phyloP scores from a whole-genome alignment of 768 basidiomycete genomes.

The Trametes gibbosa region DNA sequence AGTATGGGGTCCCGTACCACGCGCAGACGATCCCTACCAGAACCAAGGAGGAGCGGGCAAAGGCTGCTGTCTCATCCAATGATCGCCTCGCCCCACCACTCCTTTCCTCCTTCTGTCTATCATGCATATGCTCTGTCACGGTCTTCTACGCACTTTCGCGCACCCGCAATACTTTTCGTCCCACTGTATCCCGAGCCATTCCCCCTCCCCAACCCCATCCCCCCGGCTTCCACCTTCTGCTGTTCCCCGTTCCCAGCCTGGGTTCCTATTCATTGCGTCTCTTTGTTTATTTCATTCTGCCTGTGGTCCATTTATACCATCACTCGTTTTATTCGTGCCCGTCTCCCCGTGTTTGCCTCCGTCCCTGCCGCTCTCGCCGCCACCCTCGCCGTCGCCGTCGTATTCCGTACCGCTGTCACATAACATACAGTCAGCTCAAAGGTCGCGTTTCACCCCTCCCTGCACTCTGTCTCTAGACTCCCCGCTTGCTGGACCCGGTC shows the following conservation, averaged over 20 bases:
- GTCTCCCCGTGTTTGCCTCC: not conserved
- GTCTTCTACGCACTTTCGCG: conserved; percentile 3
- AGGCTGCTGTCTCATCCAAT: conserved; percentile 32
- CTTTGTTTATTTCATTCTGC: conserved; percentile 16
- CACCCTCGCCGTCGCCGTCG: not conserved
- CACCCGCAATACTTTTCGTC: not conserved
- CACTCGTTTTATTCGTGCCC: conserved; percentile 21
- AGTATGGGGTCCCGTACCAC: conserved; percentile 90
- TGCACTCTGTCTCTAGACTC: not conserved
- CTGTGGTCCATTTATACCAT: conserved; percentile 25
- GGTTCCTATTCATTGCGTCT: not conserved
- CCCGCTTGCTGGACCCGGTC: not conserved
- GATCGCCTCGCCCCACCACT: conserved; percentile 15
- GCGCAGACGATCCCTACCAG: conserved; percentile 91
- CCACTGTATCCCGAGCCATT: conserved; percentile 7
- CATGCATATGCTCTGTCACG: conserved; percentile 7
- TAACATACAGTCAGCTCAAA: not conserved
- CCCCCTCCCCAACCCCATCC: not conserved
- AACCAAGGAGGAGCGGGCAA: conserved; percentile 47
- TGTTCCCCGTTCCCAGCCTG: not conserved
- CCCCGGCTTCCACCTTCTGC: not conserved
- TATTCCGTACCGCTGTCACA: not conserved
- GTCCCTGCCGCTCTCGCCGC: not conserved
- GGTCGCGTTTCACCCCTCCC: not conserved
- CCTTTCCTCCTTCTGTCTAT: not conserved